phyloP scores from a whole-genome alignment of 108 stramenopile genomes.

The Nitzschia sp. region DNA sequence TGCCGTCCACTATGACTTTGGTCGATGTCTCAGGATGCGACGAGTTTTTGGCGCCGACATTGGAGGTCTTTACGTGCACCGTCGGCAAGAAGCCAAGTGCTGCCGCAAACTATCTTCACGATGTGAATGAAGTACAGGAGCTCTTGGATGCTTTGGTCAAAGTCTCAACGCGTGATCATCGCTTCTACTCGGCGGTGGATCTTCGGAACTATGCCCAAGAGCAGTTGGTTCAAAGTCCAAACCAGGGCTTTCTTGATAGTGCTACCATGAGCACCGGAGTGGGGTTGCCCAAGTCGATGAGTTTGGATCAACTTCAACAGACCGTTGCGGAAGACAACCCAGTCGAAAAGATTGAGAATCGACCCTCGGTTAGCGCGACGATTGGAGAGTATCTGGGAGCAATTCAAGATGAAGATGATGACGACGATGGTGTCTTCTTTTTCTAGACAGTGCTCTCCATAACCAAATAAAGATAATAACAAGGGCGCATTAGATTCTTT shows the following conservation, averaged over 20 bases:
- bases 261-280: conserved; percentile 23
- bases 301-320: conserved; percentile 20
- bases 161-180: conserved; percentile 72
- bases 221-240: not conserved
- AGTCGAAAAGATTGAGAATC: conserved; percentile 18
- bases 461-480: too few species aligned
- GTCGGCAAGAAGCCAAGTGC: conserved; percentile 98
- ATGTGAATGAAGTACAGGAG: conserved; percentile 91
- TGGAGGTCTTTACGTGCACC: conserved; percentile 87
- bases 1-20: conserved; percentile 69
- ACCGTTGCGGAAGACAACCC: conserved; percentile 2
- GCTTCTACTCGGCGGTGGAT: conserved; percentile 72
- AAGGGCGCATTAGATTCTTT: not conserved
- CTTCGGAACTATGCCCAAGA: conserved; percentile 41
- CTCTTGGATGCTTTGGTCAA: conserved; percentile 82
- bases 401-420: conserved; percentile 71
- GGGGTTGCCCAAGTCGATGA: conserved; percentile 20
- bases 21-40: conserved; percentile 82
- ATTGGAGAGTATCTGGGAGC: conserved; percentile 63
- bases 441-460: conserved; percentile 25
- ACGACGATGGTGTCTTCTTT: conserved; percentile 65
- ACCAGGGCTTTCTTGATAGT: conserved; percentile 4
- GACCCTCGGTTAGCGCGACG: conserved; percentile 48
- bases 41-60: conserved; percentile 57
- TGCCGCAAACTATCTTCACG: conserved; percentile 94